These are phyloP conservation scores for Escovopsis sp. DNA, from an alignment of 2,329 filamentous ascomycete genomes.

Conservation along the genomic window DNA sequence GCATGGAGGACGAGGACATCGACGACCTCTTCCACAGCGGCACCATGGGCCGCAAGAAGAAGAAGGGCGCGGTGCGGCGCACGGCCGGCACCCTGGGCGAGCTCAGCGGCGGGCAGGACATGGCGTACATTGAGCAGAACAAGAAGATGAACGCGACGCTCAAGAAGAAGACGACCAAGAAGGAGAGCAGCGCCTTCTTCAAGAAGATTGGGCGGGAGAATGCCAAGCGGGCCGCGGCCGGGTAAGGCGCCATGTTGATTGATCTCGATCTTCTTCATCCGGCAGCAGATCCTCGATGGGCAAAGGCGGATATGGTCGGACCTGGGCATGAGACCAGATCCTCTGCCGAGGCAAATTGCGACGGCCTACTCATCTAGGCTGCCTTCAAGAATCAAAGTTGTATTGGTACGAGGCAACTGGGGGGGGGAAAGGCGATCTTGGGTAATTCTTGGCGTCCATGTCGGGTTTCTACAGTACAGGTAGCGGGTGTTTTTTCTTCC, in stretches of 20 bases:
- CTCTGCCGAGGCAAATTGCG: no score
- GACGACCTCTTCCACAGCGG: conserved; percentile 28
- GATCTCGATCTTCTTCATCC: background rate
- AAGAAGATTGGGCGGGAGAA: conserved; percentile 29
- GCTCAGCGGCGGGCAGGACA: conserved; percentile 81
- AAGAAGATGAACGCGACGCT: conserved; percentile 44
- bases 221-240: conserved; percentile 17
- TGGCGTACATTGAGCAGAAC: conserved; percentile 89
- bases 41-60: conserved; percentile 27
- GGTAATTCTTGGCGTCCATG: no score
- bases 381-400: no score
- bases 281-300: background rate
- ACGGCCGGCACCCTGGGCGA: conserved; percentile 78
- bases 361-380: no score
- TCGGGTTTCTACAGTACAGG: no score
- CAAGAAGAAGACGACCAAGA: conserved; percentile 24
- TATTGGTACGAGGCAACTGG: no score
- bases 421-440: no score
- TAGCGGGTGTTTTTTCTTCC: no score
- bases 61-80: conserved; percentile 51
- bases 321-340: no score
- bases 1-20: conserved; percentile 56
- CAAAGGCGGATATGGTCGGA: no score
- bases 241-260: background rate
- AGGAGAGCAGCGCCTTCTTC: conserved; percentile 26